phyloP scores from a whole-genome alignment of 441 rosid species.

The Populus hybrid region DNA sequence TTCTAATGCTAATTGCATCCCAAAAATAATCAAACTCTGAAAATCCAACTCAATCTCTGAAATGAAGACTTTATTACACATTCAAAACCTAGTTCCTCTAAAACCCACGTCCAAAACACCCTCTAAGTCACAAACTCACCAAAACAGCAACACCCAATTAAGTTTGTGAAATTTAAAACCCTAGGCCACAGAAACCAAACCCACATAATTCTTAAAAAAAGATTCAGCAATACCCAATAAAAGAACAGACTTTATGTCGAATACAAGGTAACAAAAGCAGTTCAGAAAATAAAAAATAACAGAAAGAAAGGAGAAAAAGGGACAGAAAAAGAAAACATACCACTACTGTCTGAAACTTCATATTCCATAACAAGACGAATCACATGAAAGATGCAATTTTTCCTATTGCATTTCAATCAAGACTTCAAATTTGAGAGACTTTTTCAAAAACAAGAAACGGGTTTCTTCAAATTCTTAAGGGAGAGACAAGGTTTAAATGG shows the following conservation, averaged over 20 bases:
- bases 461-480: not conserved
- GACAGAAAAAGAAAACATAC: constrained; percentile 25
- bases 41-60: not conserved
- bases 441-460: not conserved
- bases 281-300: not conserved
- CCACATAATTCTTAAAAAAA: not conserved
- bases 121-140: not conserved
- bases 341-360: constrained; percentile 43
- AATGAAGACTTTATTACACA: not conserved
- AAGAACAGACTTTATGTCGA: not conserved
- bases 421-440: not conserved
- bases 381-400: not conserved
- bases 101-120: not conserved
- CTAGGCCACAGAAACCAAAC: not conserved
- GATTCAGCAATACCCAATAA: not conserved
- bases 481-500: not conserved
- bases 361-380: constrained; percentile 43
- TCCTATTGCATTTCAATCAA: not conserved
- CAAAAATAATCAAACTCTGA: not conserved
- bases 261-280: not conserved
- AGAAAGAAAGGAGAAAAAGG: not conserved
- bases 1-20: not conserved
- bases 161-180: not conserved
- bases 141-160: not conserved
- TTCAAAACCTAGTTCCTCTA: not conserved